These are phyloP conservation scores for Geosmithia flava DNA, from an alignment of 2,329 filamentous ascomycete genomes.

Conservation along the genomic window DNA sequence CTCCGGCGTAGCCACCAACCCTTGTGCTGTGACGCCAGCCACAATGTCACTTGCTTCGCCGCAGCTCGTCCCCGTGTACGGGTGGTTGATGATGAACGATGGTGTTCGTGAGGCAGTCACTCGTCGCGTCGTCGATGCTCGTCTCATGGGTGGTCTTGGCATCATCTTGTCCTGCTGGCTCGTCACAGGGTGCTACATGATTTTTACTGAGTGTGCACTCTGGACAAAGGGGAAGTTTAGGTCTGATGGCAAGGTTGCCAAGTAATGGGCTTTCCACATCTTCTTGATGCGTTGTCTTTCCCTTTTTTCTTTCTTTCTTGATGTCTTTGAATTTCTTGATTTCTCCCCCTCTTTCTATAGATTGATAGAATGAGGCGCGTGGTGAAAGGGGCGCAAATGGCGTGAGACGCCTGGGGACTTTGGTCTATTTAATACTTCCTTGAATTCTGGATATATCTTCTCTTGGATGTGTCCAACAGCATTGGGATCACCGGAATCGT, in stretches of 20 bases:
- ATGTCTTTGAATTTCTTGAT: not conserved
- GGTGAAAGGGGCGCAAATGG: too few relatives aligned
- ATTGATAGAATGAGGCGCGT: too few relatives aligned
- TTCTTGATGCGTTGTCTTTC: not conserved
- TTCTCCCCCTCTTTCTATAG: too few relatives aligned
- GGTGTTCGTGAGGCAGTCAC: conserved; percentile 21
- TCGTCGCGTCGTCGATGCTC: conserved; percentile 26
- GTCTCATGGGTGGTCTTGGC: conserved; percentile 29
- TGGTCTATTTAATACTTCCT: too few relatives aligned
- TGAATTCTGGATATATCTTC: too few relatives aligned
- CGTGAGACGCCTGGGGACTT: too few relatives aligned
- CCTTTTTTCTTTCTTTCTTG: not conserved
- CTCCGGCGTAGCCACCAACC: conserved; percentile 5
- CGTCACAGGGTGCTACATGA: conserved; percentile 33
- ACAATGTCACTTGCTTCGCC: not conserved
- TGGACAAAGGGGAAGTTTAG: conserved; percentile 22
- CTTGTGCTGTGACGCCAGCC: too few relatives aligned
- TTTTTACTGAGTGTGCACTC: conserved; percentile 31
- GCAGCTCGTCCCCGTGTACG: conserved; percentile 24
- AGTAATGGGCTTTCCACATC: not conserved
- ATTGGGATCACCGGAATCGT: not conserved
- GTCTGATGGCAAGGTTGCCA: conserved; percentile 11
- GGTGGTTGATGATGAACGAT: conserved; percentile 30
- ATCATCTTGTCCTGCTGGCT: conserved; percentile 36
- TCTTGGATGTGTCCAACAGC: too few relatives aligned